These are phyloP conservation scores for Pseudomonodictys pantanalensis DNA, from an alignment of 495 filamentous ascomycete species.

Conservation along the genomic window DNA sequence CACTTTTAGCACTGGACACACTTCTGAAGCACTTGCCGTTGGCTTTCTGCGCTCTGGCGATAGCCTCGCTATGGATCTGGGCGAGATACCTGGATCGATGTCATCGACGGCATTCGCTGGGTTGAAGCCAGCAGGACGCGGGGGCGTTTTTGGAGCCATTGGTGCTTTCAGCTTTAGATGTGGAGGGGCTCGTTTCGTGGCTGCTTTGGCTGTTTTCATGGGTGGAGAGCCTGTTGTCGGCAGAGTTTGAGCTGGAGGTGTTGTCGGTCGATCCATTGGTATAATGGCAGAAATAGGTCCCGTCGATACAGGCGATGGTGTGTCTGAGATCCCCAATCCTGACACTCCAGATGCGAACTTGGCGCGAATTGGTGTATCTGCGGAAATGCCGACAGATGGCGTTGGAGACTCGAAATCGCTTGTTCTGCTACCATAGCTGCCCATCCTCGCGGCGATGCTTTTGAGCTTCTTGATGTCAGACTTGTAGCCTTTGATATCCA, in stretches of 20 bases:
- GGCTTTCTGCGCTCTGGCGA: conserved; percentile 31
- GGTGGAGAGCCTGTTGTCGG: conserved; percentile 14
- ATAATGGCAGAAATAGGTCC: conserved; percentile 15
- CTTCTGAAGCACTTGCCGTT: conserved; percentile 17
- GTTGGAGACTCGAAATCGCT: conserved; percentile 18
- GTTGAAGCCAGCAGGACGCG: conserved; percentile 14
- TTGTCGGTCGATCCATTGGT: conserved; percentile 11
- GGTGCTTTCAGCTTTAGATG: neutral
- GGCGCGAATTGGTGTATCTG: conserved; percentile 11
- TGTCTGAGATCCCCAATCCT: conserved; percentile 13
- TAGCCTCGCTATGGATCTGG: conserved; percentile 15
- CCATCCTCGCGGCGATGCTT: conserved; percentile 13
- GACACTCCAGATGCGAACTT: neutral
- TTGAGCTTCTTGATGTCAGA: conserved; percentile 33
- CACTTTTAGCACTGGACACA: neutral
- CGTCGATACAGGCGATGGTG: conserved; percentile 25
- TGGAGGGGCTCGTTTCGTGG: conserved; percentile 8
- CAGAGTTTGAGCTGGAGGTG: conserved; percentile 5
- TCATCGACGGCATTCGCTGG: conserved; percentile 21
- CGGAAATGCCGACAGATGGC: conserved; percentile 8
- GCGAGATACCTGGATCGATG: conserved; percentile 27
- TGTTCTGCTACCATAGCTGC: conserved; percentile 19
- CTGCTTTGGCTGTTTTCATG: neutral
- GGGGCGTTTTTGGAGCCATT: conserved; percentile 21
- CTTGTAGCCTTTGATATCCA: conserved; percentile 33